Conservation (phyloP, 2,329 filamentous ascomycete species). For the Alternaria sp. region DNA sequence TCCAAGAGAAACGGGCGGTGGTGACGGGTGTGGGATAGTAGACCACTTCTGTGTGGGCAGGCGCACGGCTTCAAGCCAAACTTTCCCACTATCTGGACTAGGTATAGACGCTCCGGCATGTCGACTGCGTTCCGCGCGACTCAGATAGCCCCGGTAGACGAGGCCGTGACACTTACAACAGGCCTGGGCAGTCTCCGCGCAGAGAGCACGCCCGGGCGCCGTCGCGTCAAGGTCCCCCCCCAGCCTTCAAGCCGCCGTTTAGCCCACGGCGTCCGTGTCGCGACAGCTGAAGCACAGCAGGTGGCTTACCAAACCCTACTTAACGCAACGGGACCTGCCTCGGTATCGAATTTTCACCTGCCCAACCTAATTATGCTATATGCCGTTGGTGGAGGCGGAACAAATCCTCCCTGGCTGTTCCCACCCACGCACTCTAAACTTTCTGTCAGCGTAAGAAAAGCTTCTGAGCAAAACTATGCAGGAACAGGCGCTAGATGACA, state of each 20-base stretch:
- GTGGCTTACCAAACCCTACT: slow-evolving; percentile 17
- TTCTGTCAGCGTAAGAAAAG: slow-evolving; percentile 17
- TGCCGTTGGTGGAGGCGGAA: slow-evolving; percentile 34
- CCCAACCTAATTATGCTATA: slow-evolving; percentile 27
- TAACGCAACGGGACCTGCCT: slow-evolving; percentile 16
- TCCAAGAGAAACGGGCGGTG: slow-evolving; percentile 30
- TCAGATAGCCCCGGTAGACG: slow-evolving; percentile 31
- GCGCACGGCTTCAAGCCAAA: slow-evolving; percentile 26
- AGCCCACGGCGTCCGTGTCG: slow-evolving; percentile 23
- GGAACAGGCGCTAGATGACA: slow-evolving; percentile 32
- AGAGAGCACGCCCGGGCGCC: slow-evolving; percentile 20
- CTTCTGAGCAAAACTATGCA: slow-evolving; percentile 37
- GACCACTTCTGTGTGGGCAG: slow-evolving; percentile 40
- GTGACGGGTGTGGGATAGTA: slow-evolving; percentile 35
- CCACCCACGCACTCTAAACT: slow-evolving; percentile 19
- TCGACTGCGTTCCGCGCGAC: slow-evolving; percentile 31
- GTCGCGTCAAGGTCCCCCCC: slow-evolving; percentile 27
- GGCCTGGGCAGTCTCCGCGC: slow-evolving; percentile 14
- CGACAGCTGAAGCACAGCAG: slow-evolving; percentile 20
- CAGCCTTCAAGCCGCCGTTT: slow-evolving; percentile 29
- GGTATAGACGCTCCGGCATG: slow-evolving; percentile 28
- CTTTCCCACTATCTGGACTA: background rate
- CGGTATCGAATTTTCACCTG: slow-evolving; percentile 30
- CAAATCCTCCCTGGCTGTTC: slow-evolving; percentile 22
- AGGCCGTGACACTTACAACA: slow-evolving; percentile 22